Evolutionary conservation across 2,329 filamentous ascomycete species (phyloP), one percentile per base, ranked within the genome.

Genomic region (Blastomyces silverae): DNA sequence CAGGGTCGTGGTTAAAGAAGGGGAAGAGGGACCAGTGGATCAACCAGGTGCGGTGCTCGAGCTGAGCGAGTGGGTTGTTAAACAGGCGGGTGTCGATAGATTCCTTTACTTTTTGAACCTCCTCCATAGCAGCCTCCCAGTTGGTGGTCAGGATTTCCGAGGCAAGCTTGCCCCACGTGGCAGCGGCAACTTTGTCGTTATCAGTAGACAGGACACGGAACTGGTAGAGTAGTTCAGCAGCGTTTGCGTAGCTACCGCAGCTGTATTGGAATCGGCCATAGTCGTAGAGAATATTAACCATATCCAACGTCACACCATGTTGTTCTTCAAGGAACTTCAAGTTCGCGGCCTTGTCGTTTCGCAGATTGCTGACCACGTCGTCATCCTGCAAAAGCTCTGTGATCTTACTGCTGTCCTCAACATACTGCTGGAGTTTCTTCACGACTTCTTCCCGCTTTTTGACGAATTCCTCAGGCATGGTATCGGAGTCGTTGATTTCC

Each of bases 11-110:
- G 87, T 99, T 97, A 86, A 97, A 99, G 81, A 97, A 92, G 67
- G 94, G 93, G 86, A 97, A 99, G 67, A 99, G 88, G 57, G 91
- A 88, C 92, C 94, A 99, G 89, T 99, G 94, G 73, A 96, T 89
- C 73, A 99, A 84, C 91, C 93, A 96, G 66, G 92, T 95, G 76
- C 94, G 91, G 84, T 97, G 93, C 78, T 93, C 89, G 68, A 99
- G 89, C 82, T 99, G 94, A 66, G 90, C 92, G 69, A 97, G 86
- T 37, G 93, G 90, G 84, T 96, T 97, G 85, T 89, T 94, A 85
- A 96, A 97, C 68, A 97, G 87, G 77, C 92, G 91, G 66, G 89
- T 91, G 78, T 99, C 94, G 78, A 99, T 97, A 73, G 83, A 85
- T 79, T 96, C 92, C 80, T 91, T 90, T 68, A 95, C 89, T 79